Evolutionary conservation across 1,139 yeast species (phyloP).

Genomic region (Casaregolazyma lundiana): DNA sequence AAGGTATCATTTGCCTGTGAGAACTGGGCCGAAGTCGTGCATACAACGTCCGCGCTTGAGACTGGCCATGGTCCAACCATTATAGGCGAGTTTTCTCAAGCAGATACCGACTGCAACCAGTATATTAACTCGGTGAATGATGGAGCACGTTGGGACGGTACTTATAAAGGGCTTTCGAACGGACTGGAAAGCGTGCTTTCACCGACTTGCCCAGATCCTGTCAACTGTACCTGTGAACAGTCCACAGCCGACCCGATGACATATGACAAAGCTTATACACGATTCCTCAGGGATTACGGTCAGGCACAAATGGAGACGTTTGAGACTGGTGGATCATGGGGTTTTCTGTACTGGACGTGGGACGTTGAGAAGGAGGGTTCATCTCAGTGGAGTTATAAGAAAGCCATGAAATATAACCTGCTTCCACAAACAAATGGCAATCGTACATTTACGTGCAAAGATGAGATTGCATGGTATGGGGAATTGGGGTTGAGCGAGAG

Average conservation of each 20-base stretch:
- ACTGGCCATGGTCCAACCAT: slow-evolving; percentile 56
- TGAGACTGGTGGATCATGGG: slow-evolving; percentile 33
- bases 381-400: slow-evolving; percentile 35
- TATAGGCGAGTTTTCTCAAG: slow-evolving; percentile 87
- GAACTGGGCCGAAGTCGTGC: slow-evolving; percentile 49
- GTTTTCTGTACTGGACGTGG: slow-evolving; percentile 37
- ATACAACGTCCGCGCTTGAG: slow-evolving; percentile 47
- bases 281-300: slow-evolving; percentile 31
- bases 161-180: slow-evolving; percentile 23
- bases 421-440: slow-evolving; percentile 32
- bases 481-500: slow-evolving; percentile 30
- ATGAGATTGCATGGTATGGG: slow-evolving; percentile 26
- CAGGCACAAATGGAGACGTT: slow-evolving; percentile 34
- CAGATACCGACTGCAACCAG: slow-evolving; percentile 84
- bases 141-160: slow-evolving; percentile 78
- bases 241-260: slow-evolving; percentile 27
- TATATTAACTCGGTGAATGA: slow-evolving; percentile 88
- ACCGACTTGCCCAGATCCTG: slow-evolving; percentile 26
- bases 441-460: slow-evolving; percentile 28
- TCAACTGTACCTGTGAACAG: slow-evolving; percentile 30
- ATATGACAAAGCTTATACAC: slow-evolving; percentile 28
- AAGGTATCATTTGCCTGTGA: slow-evolving; percentile 32
- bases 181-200: slow-evolving; percentile 22
- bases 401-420: slow-evolving; percentile 30
- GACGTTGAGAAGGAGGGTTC: slow-evolving; percentile 31